These are phyloP conservation scores for Psophocarpus tetragonolobus DNA, from an alignment of 306 rosid genomes.

Conservation along the genomic window DNA sequence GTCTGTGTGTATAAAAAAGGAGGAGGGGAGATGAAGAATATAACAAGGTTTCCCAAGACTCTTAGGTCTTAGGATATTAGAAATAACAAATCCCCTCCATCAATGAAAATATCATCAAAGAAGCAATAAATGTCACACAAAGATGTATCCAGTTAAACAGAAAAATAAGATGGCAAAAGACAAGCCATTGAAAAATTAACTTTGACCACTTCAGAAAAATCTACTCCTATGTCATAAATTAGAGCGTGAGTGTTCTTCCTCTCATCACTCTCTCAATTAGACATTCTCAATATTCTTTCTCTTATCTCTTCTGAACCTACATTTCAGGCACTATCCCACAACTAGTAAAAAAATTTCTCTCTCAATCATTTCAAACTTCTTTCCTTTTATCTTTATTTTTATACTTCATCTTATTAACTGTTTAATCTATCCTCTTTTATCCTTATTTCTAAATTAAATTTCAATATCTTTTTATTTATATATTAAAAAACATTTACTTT, in stretches of 20 bases:
- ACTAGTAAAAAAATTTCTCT: not conserved
- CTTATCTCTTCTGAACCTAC: not conserved
- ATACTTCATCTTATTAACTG: no score
- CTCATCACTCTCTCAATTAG: no score
- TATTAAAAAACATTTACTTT: no score
- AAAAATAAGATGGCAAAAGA: not conserved
- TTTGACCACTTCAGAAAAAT: not conserved
- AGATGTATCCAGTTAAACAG: not conserved
- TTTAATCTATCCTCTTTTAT: no score
- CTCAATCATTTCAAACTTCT: not conserved
- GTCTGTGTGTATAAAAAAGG: no score
- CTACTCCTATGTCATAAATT: not conserved
- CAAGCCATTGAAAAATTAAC: not conserved
- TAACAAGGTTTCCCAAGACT: not conserved
- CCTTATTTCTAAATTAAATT: no score
- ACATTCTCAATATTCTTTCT: not conserved
- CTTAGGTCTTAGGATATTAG: constrained; percentile 1
- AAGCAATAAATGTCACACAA: not conserved
- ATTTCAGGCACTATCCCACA: not conserved
- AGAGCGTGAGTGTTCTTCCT: not conserved
- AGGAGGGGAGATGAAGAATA: not conserved
- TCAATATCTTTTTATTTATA: no score
- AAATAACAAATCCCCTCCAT: not conserved
- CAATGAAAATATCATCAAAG: not conserved
- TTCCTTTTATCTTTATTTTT: no score